Conservation (phyloP, 1,139 yeast genomes). For the Candida sojae region DNA sequence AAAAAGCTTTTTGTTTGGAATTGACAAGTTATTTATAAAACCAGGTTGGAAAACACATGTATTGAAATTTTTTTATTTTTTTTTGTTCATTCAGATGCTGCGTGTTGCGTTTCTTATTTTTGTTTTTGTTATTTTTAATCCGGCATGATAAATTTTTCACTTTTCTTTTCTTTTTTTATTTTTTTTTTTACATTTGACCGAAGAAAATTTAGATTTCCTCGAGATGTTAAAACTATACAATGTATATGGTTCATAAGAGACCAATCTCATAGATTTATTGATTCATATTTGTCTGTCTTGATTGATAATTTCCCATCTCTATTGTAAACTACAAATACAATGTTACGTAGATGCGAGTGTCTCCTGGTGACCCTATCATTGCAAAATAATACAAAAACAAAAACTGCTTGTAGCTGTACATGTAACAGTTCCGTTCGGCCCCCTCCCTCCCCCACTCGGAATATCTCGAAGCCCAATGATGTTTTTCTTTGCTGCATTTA, state of each 20-base stretch:
- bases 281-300: too few species aligned
- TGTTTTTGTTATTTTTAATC: background rate
- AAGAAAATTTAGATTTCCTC: background rate
- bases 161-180: background rate
- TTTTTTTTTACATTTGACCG: background rate
- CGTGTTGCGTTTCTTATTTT: background rate
- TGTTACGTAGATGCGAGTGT: too few species aligned
- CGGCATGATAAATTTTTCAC: background rate
- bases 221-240: background rate
- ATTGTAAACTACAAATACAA: too few species aligned
- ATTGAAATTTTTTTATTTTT: background rate
- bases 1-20: background rate
- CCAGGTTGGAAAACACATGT: background rate
- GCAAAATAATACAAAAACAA: background rate
- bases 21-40: conserved; percentile 1
- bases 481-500: background rate
- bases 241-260: too few species aligned
- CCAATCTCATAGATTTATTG: too few species aligned
- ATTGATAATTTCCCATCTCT: too few species aligned
- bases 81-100: background rate
- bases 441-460: background rate
- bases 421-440: conserved; percentile 1
- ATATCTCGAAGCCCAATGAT: background rate
- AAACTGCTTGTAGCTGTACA: background rate
- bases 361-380: too few species aligned